Conservation (phyloP, 768 basidiomycete genomes). For the Stropharia rugosoannulata region DNA sequence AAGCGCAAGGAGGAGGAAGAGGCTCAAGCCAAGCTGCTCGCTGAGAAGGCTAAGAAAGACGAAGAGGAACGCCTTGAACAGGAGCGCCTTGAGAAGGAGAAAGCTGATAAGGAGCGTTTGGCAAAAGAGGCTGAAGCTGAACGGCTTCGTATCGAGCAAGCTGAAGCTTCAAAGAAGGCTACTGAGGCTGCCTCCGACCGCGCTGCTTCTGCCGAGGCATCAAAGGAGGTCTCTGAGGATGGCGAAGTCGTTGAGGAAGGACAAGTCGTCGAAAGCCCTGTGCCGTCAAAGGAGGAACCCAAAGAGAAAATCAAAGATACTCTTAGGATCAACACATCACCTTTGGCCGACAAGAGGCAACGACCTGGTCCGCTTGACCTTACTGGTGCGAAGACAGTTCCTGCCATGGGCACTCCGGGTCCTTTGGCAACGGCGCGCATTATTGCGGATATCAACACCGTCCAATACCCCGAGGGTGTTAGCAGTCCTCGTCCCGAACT, state of each 20-base stretch:
- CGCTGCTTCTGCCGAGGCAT: slow-evolving; percentile 26
- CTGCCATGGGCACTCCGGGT: slow-evolving; percentile 25
- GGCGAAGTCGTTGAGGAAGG: slow-evolving; percentile 20
- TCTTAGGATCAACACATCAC: slow-evolving; percentile 66
- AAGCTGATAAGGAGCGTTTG: slow-evolving; percentile 35
- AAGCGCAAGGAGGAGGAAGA: slow-evolving; percentile 37
- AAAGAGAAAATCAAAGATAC: slow-evolving; percentile 50
- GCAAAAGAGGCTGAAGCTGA: slow-evolving; percentile 43
- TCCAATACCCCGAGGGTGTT: slow-evolving; percentile 83
- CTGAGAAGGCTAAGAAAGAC: slow-evolving; percentile 37
- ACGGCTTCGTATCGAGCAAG: slow-evolving; percentile 37
- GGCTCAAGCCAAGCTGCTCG: slow-evolving; percentile 33
- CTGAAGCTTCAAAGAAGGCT: slow-evolving; percentile 43
- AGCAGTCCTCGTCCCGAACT: slow-evolving; percentile 82
- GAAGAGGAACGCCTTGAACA: slow-evolving; percentile 42
- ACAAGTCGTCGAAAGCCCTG: slow-evolving; percentile 21
- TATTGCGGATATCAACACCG: slow-evolving; percentile 77
- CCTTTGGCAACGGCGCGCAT: slow-evolving; percentile 78
- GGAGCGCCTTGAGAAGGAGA: slow-evolving; percentile 32
- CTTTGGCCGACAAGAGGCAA: slow-evolving; percentile 39
- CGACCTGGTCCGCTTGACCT: slow-evolving; percentile 79
- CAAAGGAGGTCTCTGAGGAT: slow-evolving; percentile 21
- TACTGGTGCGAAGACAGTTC: slow-evolving; percentile 40
- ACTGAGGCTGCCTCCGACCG: slow-evolving; percentile 26
- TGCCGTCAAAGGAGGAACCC: slow-evolving; percentile 33